Base-by-base conservation (phyloP, 1,139 yeast genomes). In the Hemisphaericaspora xylanilytica region DNA sequence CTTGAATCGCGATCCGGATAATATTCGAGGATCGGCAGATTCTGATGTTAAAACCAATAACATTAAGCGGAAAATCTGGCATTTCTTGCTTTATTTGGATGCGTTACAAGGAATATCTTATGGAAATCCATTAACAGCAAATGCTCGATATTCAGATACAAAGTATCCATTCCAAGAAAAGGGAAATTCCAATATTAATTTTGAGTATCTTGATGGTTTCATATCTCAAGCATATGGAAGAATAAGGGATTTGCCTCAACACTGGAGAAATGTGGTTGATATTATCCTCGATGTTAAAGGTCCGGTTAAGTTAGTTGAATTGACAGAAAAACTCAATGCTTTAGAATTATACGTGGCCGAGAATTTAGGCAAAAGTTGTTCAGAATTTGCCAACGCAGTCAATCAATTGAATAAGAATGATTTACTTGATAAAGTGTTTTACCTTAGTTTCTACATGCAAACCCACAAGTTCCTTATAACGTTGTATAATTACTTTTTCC, bases 1-100 rank as follows among this genome's bases (percentile, higher is more conserved):
- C 0, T 50, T 73, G 29, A 64, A 75, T 48, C 50, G 76, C 28
- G 73, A 70, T 18, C 70, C 70, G 0, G 61, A 57, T 26, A 52
- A 48, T 30, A 51, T 57, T 37, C 47, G 45, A 3, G 29, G 22
- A 13, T 16, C 10, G 17, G 5, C 6, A 10, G 11, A 27, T 3
- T n/a, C 33, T 8, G 39, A 44, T 14, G 38, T 44, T n/a, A 42
- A 47, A 13, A 40, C 45, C 8, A 59, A 56, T 41, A 67, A 66
- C 42, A 48, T 70, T 11, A 63, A 67, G 50, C 41, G 57, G 29
- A 52, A 52, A 29, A 45, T 52, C 40, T 52, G 56, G 50, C 45
- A 40, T 27, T 63, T 63, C 32, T 55, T 79, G 34, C 45, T 51
- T 3, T 36, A 53, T 24, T 48, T 47, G 31, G 71, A 65, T 43